Percentiles rank a stretch among this genome's conserved stretches.
Evolutionary conservation across 2,329 filamentous ascomycete species (phyloP).

Genomic region (Verticillium nonalfalfae): DNA sequence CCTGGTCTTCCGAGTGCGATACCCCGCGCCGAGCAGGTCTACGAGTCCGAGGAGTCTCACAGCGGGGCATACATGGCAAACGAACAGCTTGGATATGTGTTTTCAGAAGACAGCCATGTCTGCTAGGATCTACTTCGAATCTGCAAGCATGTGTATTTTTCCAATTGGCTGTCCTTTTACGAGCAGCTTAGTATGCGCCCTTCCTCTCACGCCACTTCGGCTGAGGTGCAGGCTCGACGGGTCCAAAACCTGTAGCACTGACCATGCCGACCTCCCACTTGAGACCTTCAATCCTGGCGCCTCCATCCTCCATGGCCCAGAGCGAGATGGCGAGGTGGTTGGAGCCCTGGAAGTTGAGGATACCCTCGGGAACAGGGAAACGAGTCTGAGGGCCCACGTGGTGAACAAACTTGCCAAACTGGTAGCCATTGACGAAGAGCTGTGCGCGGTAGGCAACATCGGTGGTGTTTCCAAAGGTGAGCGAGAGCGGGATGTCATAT

Average conservation of each 20-base stretch:
- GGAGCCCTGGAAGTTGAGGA: constrained; percentile 58
- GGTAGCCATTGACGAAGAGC: constrained; percentile 65
- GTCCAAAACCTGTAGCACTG: constrained; percentile 36
- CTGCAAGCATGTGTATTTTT: no score
- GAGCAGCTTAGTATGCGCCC: constrained; percentile 34
- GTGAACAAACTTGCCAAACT: constrained; percentile 48
- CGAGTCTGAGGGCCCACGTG: constrained; percentile 63
- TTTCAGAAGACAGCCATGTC: no score
- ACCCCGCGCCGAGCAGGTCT: background rate
- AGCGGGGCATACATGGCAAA: no score
- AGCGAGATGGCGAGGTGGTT: constrained; percentile 62
- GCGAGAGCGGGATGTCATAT: constrained; percentile 51
- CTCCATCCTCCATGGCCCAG: constrained; percentile 53
- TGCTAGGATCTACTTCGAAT: no score
- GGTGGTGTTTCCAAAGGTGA: constrained; percentile 42
- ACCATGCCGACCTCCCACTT: constrained; percentile 29
- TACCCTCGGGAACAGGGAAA: constrained; percentile 62
- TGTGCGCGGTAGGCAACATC: constrained; percentile 43
- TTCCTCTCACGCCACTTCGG: constrained; percentile 32
- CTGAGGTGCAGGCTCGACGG: constrained; percentile 32
- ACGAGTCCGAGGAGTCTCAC: background rate
- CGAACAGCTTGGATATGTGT: no score
- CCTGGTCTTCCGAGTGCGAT: background rate
- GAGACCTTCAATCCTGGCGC: constrained; percentile 29
- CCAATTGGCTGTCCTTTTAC: no score